Base-by-base conservation (phyloP, 1,139 yeast genomes). In the Diutina catenulata region DNA sequence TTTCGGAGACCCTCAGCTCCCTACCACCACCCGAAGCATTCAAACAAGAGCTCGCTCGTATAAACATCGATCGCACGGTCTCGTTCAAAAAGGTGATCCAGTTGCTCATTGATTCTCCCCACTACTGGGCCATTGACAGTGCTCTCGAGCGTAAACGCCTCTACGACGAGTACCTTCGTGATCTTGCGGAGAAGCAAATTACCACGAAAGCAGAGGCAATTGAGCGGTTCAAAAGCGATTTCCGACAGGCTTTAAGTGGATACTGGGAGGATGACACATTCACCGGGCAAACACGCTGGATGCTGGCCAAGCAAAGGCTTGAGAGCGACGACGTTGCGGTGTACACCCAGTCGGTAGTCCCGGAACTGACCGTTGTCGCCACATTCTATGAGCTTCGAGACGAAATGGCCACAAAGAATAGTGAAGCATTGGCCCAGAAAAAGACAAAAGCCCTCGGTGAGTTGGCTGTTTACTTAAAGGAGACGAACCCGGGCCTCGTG, bases 51-150 rank as follows among this genome's bases (percentile, higher is more conserved):
- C 58, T 87, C 15, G 54, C 59, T 28, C 72, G 68, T 1, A 55
- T 65, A 31, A 59, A 65, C 6, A 82, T 84, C 2, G 87, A 80
- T 49, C 69, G 81, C 0, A 71, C 83, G 0, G 82, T 91, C 88
- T 68, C 93, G 0, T 87, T 86, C 57, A 74, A 72, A 40, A 64
- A 65, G 41, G 81, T 80, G 0, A 76, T 87, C 62, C 59, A 72
- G n/a, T 66, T 62, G 22, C 62, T 79, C 41, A 67, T 82, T 14
- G 56, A 54, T 6, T 75, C 78, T 40, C 75, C 80, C 1, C 62
- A 75, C 14, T 88, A 84, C 51, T 84, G 94, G 93, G 59, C 67
- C 1, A 57, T 86, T 1, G 58, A 62, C 4, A 81, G 78, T 47
- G 69, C 95, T 0, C 49, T 78, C 7, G 62, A 64, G 42, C 68